Percentiles rank a stretch among this genome's conserved stretches.
These are phyloP conservation scores for Phialocephala subalpina DNA, from an alignment of 2,329 filamentous ascomycete genomes.

Conservation along the genomic window DNA sequence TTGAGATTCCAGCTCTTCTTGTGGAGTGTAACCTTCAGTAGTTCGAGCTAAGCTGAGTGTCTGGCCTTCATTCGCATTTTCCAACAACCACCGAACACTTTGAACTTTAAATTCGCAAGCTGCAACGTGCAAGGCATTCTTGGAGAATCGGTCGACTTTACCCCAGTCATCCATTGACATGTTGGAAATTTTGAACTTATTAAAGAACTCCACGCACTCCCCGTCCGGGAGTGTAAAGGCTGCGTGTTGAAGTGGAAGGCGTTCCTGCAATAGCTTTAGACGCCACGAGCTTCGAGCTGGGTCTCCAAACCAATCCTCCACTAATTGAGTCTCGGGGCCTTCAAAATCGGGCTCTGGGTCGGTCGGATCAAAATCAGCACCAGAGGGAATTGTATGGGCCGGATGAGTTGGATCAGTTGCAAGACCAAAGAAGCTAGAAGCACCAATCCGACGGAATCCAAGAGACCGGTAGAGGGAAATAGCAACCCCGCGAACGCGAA, in stretches of 20 bases:
- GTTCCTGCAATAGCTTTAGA: slow-evolving; percentile 24
- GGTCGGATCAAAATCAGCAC: slow-evolving; percentile 36
- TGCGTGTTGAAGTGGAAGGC: slow-evolving; percentile 29
- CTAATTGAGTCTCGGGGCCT: neutral
- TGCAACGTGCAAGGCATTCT: slow-evolving; percentile 34
- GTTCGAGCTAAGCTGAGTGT: slow-evolving; percentile 39
- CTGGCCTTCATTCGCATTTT: slow-evolving; percentile 30
- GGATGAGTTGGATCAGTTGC: slow-evolving; percentile 38
- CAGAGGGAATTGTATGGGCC: slow-evolving; percentile 31
- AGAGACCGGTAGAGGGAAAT: slow-evolving; percentile 40
- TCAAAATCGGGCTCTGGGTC: neutral
- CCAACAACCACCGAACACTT: slow-evolving; percentile 41
- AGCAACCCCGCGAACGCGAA: slow-evolving; percentile 27
- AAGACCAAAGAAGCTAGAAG: slow-evolving; percentile 44
- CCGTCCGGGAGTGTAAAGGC: slow-evolving; percentile 25
- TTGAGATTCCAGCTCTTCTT: slow-evolving; percentile 43
- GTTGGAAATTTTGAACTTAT: neutral
- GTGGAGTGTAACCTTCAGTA: slow-evolving; percentile 44
- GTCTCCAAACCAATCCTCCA: neutral
- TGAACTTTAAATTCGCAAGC: slow-evolving; percentile 27
- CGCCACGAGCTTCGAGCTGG: neutral
- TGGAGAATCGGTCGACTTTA: slow-evolving; percentile 20
- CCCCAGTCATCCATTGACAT: slow-evolving; percentile 20
- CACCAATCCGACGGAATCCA: slow-evolving; percentile 46
- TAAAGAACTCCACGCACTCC: slow-evolving; percentile 31